These are phyloP conservation scores for Euryodendron excelsum DNA, from an alignment of 148 eudicot genomes.

Conservation along the genomic window DNA sequence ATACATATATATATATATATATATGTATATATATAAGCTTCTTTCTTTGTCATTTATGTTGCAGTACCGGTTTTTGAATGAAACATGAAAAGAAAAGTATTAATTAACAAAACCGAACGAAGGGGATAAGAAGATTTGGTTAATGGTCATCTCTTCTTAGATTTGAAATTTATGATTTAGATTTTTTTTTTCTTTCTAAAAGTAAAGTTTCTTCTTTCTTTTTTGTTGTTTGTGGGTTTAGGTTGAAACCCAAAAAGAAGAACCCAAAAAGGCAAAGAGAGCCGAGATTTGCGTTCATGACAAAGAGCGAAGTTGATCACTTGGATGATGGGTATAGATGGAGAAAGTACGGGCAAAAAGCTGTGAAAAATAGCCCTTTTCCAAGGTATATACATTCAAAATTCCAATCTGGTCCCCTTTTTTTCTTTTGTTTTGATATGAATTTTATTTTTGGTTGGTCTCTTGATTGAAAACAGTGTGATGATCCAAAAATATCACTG, in stretches of 20 bases:
- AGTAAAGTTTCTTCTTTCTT: slow-evolving; percentile 7
- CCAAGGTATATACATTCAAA: slow-evolving; percentile 54
- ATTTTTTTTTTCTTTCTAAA: neutral
- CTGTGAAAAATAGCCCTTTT: slow-evolving; percentile 90
- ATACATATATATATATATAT: neutral
- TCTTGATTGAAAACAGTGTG: neutral
- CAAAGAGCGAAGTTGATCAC: slow-evolving; percentile 85
- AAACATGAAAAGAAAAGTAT: neutral
- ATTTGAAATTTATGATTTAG: slow-evolving; percentile 19
- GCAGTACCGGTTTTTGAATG: neutral
- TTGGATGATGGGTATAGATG: slow-evolving; percentile 95
- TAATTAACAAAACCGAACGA: neutral
- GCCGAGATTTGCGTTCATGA: slow-evolving; percentile 87
- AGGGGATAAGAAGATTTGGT: slow-evolving; percentile 6
- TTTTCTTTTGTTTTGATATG: neutral
- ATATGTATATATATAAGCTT: neutral
- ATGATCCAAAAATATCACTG: neutral
- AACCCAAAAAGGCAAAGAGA: slow-evolving; percentile 62
- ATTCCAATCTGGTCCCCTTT: neutral
- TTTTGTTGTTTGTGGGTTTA: slow-evolving; percentile 18
- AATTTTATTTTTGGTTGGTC: neutral
- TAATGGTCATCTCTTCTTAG: slow-evolving; percentile 23
- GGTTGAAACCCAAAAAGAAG: slow-evolving; percentile 77
- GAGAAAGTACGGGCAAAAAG: slow-evolving; percentile 99
- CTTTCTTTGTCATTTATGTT: neutral